Conservation (phyloP, 257 asterid species). For the Sherardia arvensis region DNA sequence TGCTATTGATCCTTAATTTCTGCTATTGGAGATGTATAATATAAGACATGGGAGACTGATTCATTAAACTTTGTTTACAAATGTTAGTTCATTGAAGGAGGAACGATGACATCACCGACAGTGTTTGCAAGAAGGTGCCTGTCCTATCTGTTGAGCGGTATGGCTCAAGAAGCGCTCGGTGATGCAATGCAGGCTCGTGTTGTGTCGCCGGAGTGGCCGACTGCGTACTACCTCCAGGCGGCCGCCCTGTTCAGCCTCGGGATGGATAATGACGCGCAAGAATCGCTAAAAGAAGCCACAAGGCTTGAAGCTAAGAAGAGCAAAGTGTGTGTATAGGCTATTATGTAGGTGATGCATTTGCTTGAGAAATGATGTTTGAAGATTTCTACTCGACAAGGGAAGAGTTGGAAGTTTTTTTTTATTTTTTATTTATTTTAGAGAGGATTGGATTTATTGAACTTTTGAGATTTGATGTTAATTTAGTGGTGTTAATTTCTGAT, state of each 20-base stretch:
- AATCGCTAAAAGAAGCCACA: constrained; percentile 36
- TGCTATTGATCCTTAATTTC: not conserved
- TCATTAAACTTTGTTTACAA: not conserved
- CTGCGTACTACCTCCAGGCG: constrained; percentile 40
- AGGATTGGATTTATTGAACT: not conserved
- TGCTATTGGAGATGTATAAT: not conserved
- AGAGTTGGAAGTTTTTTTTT: too few species aligned
- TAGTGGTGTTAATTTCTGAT: not conserved
- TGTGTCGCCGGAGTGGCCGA: constrained; percentile 36
- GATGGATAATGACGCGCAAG: constrained; percentile 39
- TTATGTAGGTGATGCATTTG: not conserved
- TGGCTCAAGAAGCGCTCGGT: constrained; percentile 30
- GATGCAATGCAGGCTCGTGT: constrained; percentile 42
- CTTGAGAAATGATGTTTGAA: too few species aligned
- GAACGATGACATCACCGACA: constrained; percentile 83
- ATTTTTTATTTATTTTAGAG: too few species aligned
- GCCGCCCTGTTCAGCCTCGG: constrained; percentile 35
- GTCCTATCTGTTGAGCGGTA: constrained; percentile 32
- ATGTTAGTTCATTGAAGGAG: constrained; percentile 72
- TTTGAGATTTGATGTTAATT: constrained; percentile 2
- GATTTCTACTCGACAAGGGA: not conserved
- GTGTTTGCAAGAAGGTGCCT: constrained; percentile 67
- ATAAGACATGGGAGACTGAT: not conserved
- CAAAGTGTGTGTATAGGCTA: constrained; percentile 9
- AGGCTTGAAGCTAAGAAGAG: constrained; percentile 27